These are phyloP conservation scores for Quercus engelmannii DNA, from an alignment of 306 rosid species.

Conservation along the genomic window DNA sequence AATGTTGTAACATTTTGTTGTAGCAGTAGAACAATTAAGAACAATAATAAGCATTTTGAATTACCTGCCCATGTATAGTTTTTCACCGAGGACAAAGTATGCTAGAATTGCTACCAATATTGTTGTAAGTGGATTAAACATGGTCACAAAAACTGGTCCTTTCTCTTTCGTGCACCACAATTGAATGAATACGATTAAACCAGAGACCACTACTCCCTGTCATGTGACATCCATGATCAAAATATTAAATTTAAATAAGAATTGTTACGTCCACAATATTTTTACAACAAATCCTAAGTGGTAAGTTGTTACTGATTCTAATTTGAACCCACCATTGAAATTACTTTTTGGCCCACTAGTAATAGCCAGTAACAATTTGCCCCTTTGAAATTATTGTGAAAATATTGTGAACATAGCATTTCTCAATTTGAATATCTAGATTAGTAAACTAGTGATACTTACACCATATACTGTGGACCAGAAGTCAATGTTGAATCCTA, in stretches of 20 bases:
- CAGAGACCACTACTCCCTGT: constrained; percentile 69
- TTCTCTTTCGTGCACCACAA: constrained; percentile 70
- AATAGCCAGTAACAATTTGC: too few species aligned
- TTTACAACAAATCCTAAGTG: too few species aligned
- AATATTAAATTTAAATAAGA: not conserved
- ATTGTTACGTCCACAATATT: too few species aligned
- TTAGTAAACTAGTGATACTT: constrained; percentile 21
- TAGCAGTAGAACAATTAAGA: too few species aligned
- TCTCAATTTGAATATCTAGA: too few species aligned
- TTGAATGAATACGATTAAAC: constrained; percentile 50
- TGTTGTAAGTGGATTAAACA: constrained; percentile 63
- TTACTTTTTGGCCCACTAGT: too few species aligned
- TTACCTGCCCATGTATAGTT: constrained; percentile 73
- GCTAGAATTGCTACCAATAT: constrained; percentile 66
- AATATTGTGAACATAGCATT: too few species aligned
- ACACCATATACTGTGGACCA: constrained; percentile 71
- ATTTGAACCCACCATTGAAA: too few species aligned
- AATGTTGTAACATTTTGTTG: too few species aligned
- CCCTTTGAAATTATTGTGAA: too few species aligned
- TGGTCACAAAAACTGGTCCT: constrained; percentile 86
- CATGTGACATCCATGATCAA: not conserved
- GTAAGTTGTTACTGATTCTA: too few species aligned
- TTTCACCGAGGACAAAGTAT: constrained; percentile 79
- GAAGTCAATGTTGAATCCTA: constrained; percentile 64
- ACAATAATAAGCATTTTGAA: not conserved